Percentiles rank a stretch among this genome's conserved stretches.
phyloP scores from a whole-genome alignment of 805 yeast species.

The Cyberlindnera euphorbiiphila region DNA sequence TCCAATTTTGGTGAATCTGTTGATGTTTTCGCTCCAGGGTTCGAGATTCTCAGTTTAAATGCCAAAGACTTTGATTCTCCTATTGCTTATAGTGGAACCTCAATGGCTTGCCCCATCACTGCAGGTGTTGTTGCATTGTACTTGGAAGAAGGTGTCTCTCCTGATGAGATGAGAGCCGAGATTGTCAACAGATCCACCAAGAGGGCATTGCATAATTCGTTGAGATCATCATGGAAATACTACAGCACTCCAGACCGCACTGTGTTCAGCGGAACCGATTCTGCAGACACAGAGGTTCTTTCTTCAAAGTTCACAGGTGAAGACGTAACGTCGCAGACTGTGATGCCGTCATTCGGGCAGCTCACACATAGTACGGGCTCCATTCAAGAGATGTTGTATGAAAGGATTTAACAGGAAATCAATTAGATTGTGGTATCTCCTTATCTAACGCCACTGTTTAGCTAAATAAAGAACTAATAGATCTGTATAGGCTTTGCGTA shows the following conservation, averaged over 20 bases:
- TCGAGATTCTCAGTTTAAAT: slow-evolving; percentile 53
- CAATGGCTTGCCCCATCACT: slow-evolving; percentile 75
- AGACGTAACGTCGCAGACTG: slow-evolving; percentile 2
- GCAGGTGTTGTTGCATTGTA: slow-evolving; percentile 61
- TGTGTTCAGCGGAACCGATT: slow-evolving; percentile 13
- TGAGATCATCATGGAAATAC: slow-evolving; percentile 14
- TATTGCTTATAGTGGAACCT: slow-evolving; percentile 58
- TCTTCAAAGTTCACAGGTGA: slow-evolving; percentile 2
- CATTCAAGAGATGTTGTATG: background rate
- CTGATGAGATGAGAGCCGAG: slow-evolving; percentile 36
- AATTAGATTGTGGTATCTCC: no score
- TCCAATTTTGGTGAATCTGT: slow-evolving; percentile 89
- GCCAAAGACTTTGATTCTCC: slow-evolving; percentile 25
- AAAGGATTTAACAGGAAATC: background rate
- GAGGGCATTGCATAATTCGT: slow-evolving; percentile 18
- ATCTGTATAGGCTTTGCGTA: no score
- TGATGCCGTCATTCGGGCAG: slow-evolving; percentile 7
- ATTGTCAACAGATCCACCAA: slow-evolving; percentile 43
- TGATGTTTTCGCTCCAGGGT: slow-evolving; percentile 80
- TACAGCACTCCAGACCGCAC: slow-evolving; percentile 13
- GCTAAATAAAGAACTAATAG: no score
- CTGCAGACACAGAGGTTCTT: slow-evolving; percentile 2
- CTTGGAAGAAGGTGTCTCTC: slow-evolving; percentile 46
- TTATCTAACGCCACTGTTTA: no score
- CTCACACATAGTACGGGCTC: background rate